Percentiles rank a stretch among this genome's conserved stretches.
Conservation (phyloP, 2,329 filamentous ascomycete species). For the Fusarium brachygibbosum region DNA sequence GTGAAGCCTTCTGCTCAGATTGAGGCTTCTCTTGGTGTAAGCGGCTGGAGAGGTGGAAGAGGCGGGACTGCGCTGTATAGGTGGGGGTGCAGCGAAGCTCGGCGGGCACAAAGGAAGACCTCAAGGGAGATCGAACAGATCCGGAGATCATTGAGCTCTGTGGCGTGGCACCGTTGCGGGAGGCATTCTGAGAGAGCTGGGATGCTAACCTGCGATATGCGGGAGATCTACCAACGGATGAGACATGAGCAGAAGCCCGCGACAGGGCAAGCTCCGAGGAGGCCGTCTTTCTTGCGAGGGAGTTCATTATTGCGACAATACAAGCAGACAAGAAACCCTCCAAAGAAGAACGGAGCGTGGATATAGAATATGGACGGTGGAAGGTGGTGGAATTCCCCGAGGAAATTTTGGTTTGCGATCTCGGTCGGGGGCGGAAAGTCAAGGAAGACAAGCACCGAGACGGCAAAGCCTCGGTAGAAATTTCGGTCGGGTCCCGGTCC, state of each 20-base stretch:
- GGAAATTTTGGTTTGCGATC: constrained; percentile 58
- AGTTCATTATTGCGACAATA: constrained; percentile 59
- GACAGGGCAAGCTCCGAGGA: constrained; percentile 59
- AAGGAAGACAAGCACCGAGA: constrained; percentile 51
- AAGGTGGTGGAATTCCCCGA: constrained; percentile 51
- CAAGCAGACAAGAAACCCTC: constrained; percentile 47
- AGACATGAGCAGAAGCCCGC: constrained; percentile 57
- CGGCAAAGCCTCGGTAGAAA: constrained; percentile 54
- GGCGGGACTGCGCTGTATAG: constrained; percentile 49
- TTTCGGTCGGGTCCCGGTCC: constrained; percentile 9
- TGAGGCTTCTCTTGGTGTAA: constrained; percentile 54
- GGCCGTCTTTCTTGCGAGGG: constrained; percentile 59
- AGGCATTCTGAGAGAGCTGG: constrained; percentile 51
- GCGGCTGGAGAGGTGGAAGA: constrained; percentile 52
- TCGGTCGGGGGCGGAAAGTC: constrained; percentile 53
- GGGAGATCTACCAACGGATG: constrained; percentile 61
- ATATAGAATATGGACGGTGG: constrained; percentile 44
- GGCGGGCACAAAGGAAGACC: constrained; percentile 61
- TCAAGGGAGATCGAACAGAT: constrained; percentile 56
- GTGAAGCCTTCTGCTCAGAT: constrained; percentile 46
- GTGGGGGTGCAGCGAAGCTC: constrained; percentile 53
- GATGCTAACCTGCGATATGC: constrained; percentile 63
- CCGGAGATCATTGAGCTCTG: constrained; percentile 47
- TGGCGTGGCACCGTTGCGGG: constrained; percentile 47
- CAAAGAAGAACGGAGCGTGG: constrained; percentile 49